Base-by-base conservation (phyloP, 306 rosid genomes). In the Citrullus amarus region DNA sequence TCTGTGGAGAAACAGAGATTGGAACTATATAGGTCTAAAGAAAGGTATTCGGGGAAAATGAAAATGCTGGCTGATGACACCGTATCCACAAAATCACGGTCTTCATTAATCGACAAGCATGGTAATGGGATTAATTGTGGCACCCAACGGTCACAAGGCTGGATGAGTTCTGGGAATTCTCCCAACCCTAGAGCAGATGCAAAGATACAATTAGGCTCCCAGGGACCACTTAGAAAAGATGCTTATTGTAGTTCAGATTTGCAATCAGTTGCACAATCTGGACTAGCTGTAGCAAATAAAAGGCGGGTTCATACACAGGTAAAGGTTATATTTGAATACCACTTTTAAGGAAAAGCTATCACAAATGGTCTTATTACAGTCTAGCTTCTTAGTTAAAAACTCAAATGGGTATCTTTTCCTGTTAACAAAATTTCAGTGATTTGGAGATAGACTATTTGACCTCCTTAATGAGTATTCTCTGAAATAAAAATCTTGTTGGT, bases 231-330 rank as follows among this genome's bases (percentile, higher is more conserved):
- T 60, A 85, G 87, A 85, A 90, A 88, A 79, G 96, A 87, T 79
- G 86, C 86, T 66, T 25, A 79, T 12, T 61, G 82, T 76, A 90
- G 88, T 78, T 84, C 90, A 28, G 96, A 88, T 56, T 84, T 91
- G 57, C 92, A 86, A 77, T 78, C 65, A 79, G 63, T 83, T 78
- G 86, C 87, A 85, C 96, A 87, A 58, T 83, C 88, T 41, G 86
- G 93, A 61, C 81, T 78, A 76, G 86, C 88, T 51, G 80, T 88
- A 61, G 88, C 86, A 55, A 89, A 93, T 81, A 93, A 90, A 77
- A 89, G 88, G 86, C 82, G 92, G 72, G 91, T 93, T 71, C 88
- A 88, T 82, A 81, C 90, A 51, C 98, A 89, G 97, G 98, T 93
- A 34, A 60, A 18, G 8, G 8, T 17, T 79, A 76, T 72, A 48